Conservation (phyloP, 768 basidiomycete species). For the Dendrothele bispora region DNA sequence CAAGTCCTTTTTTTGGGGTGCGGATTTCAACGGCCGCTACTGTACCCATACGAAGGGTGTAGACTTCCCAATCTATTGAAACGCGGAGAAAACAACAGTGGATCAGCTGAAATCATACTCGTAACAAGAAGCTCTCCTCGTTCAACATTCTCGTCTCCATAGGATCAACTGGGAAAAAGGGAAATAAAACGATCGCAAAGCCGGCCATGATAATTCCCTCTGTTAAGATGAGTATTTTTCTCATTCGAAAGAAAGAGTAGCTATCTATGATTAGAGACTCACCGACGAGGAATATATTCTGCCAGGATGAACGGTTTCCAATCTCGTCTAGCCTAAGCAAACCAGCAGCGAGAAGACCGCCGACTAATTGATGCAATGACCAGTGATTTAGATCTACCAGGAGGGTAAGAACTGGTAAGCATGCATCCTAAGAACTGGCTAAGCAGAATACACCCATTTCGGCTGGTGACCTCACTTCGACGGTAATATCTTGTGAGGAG, state of each 20-base stretch:
- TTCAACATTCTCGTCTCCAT: slow-evolving; percentile 3
- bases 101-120: too few species aligned
- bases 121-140: too few species aligned
- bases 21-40: too few species aligned
- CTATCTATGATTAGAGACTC: not conserved
- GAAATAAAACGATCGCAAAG: not conserved
- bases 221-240: not conserved
- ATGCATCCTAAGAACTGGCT: slow-evolving; percentile 1
- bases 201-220: slow-evolving; percentile 5
- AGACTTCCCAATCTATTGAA: too few species aligned
- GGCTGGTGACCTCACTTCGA: slow-evolving; percentile 3
- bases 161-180: slow-evolving; percentile 6
- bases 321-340: slow-evolving; percentile 5
- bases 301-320: slow-evolving; percentile 2
- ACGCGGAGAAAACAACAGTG: too few species aligned
- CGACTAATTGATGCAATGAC: not conserved
- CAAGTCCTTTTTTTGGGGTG: too few species aligned
- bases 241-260: not conserved
- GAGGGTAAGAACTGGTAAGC: not conserved
- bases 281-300: slow-evolving; percentile 9
- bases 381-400: not conserved
- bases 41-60: too few species aligned
- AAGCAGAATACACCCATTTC: slow-evolving; percentile 9
- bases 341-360: slow-evolving; percentile 7
- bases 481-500: slow-evolving; percentile 11